A percentile compares a stretch with the other conserved stretches of the same genome.
Conservation (phyloP, 2,329 filamentous ascomycete genomes). For the Coniochaeta hoffmannii region DNA sequence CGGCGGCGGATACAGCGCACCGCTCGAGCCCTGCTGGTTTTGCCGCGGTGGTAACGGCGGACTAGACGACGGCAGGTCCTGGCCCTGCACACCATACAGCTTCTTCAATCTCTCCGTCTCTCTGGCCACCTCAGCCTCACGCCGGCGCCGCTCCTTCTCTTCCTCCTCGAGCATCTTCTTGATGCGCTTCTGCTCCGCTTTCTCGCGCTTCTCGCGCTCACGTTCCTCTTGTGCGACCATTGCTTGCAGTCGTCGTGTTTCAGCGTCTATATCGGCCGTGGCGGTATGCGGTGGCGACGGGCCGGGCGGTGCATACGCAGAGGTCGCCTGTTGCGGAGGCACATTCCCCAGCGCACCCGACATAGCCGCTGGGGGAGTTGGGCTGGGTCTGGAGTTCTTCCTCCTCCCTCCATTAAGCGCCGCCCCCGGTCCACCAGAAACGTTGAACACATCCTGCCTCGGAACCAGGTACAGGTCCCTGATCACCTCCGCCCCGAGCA, state of each 20-base stretch:
- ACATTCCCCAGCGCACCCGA: constrained; percentile 31
- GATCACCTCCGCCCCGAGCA: constrained; percentile 56
- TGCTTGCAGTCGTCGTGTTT: constrained; percentile 65
- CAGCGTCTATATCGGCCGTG: constrained; percentile 54
- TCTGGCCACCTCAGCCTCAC: constrained; percentile 56
- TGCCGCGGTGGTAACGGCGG: constrained; percentile 10
- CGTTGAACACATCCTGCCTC: constrained; percentile 72
- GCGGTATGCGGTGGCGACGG: constrained; percentile 20
- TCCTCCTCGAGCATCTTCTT: constrained; percentile 61
- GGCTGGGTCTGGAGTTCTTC: constrained; percentile 34
- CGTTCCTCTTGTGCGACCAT: constrained; percentile 46
- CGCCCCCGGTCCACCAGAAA: constrained; percentile 36
- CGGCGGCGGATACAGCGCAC: constrained; percentile 14
- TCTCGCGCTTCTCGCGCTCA: constrained; percentile 49
- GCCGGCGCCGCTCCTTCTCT: constrained; percentile 48
- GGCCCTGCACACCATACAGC: constrained; percentile 55
- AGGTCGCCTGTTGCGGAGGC: constrained; percentile 10
- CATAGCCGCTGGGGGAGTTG: constrained; percentile 22
- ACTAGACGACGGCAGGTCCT: constrained; percentile 26
- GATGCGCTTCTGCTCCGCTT: constrained; percentile 48
- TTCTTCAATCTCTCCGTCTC: constrained; percentile 77
- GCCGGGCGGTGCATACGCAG: constrained; percentile 11
- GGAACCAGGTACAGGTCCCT: constrained; percentile 58
- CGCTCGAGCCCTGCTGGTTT: constrained; percentile 13
- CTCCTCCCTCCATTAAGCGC: constrained; percentile 21